Base-by-base conservation (phyloP, 2,329 filamentous ascomycete genomes). In the Ascochyta koolunga region DNA sequence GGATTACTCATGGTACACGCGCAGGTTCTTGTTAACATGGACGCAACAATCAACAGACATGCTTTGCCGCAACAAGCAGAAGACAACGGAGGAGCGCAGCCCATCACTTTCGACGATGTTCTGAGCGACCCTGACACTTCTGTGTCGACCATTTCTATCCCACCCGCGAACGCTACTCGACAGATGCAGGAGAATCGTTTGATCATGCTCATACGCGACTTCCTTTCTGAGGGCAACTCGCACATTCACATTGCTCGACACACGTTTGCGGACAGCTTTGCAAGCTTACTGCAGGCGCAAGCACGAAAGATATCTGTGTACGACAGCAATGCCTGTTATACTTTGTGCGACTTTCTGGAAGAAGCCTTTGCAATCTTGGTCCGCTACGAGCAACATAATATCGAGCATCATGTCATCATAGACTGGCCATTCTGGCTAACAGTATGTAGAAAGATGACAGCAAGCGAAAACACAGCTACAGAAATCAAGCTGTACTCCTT, bases 131-230 rank as follows among this genome's bases (percentile, higher is more conserved):
- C 88, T 0, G 91, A 96, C 72, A 86, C 89, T 11, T 81, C 86
- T 6, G 83, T 85, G 24, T 80, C 86, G 35, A 81, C 85, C 19
- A 76, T 87, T 5, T 80, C 88, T 4, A 77, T 90, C 31, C 82
- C 87, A 11, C 83, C 87, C 38, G 82, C 82, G 60, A 93, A 96
- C 70, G 83, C 89, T 43, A 82, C 89, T 64, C 86, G 89, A 62
- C 85, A 86, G 43, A 96, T 96, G 89, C 86, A 88, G n/a, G 91
- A 96, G 73, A 96, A 96, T 61, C 85, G 91, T 51, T 78, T 96
- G 48, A 84, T 97, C 50, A 87, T 93, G 69, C 77, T 96, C 56
- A 82, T 96, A 42, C 88, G 90, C 61, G 91, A 96, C 70, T 84
- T 96, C 56, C 80, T 96, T 25, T 86, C 85, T 2, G 86, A 88